These are phyloP conservation scores for Cercospora sp. DNA, from an alignment of 2,329 filamentous ascomycete genomes.

Conservation along the genomic window DNA sequence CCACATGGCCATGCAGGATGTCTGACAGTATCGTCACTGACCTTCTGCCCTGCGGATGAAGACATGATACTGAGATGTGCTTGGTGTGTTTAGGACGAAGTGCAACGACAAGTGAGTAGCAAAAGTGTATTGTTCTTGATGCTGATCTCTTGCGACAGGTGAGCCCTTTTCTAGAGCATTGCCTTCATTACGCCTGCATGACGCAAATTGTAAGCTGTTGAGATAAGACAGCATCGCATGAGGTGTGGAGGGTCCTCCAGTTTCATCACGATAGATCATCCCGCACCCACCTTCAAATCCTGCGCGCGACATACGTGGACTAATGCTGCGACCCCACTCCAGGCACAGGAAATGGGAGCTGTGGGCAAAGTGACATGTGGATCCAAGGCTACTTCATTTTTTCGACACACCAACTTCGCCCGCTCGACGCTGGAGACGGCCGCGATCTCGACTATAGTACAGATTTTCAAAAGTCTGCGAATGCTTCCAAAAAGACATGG, in stretches of 20 bases:
- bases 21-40: background rate
- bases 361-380: background rate
- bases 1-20: background rate
- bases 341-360: background rate
- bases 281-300: background rate
- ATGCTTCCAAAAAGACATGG: background rate
- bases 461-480: background rate
- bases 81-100: background rate
- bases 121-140: background rate
- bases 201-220: background rate
- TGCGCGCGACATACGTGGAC: background rate
- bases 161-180: background rate
- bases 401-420: background rate
- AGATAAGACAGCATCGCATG: background rate
- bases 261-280: background rate
- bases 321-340: background rate
- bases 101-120: background rate
- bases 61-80: slow-evolving; percentile 7
- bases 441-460: background rate
- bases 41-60: slow-evolving; percentile 17
- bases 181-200: background rate
- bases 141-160: background rate
- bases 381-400: background rate
- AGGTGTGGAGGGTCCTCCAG: background rate
- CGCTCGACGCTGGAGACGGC: background rate